phyloP scores from a whole-genome alignment of 352 stramenopile species.

The Globisporangium paddicum region DNA sequence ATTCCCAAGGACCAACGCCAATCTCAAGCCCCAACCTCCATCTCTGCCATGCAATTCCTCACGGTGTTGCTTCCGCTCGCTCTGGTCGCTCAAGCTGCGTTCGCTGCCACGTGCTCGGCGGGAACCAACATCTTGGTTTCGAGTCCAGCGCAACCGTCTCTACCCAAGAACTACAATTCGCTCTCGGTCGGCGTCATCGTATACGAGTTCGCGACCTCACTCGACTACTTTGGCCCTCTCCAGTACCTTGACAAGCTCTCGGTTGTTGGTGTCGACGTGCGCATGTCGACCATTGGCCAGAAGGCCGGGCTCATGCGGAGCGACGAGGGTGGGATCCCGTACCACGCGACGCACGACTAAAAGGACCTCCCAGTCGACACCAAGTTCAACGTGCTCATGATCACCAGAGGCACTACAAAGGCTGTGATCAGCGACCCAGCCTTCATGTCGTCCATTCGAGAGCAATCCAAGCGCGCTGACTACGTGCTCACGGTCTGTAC shows the following conservation, averaged over 20 bases:
- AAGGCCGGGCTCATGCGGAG: not conserved
- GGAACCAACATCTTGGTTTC: no score
- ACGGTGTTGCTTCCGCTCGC: no score
- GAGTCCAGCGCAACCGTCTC: not conserved
- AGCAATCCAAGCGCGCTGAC: not conserved
- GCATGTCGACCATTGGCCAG: not conserved
- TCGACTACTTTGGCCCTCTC: not conserved
- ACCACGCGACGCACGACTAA: not conserved
- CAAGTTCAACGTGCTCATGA: not conserved
- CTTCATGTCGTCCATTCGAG: not conserved
- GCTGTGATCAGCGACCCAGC: not conserved
- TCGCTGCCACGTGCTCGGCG: no score
- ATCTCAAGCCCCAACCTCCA: no score
- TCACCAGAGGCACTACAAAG: not conserved
- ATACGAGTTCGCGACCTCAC: not conserved
- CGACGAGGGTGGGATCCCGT: not conserved
- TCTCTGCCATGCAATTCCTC: no score
- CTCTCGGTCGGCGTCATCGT: not conserved
- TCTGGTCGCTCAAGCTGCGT: no score
- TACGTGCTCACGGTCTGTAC: slow-evolving; percentile 12
- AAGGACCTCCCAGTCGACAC: not conserved
- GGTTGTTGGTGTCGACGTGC: not conserved
- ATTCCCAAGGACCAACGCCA: no score
- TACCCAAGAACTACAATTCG: not conserved
- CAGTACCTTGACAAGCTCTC: not conserved